phyloP scores from a whole-genome alignment of 2,329 filamentous ascomycete species.

The Penicillium sp. region DNA sequence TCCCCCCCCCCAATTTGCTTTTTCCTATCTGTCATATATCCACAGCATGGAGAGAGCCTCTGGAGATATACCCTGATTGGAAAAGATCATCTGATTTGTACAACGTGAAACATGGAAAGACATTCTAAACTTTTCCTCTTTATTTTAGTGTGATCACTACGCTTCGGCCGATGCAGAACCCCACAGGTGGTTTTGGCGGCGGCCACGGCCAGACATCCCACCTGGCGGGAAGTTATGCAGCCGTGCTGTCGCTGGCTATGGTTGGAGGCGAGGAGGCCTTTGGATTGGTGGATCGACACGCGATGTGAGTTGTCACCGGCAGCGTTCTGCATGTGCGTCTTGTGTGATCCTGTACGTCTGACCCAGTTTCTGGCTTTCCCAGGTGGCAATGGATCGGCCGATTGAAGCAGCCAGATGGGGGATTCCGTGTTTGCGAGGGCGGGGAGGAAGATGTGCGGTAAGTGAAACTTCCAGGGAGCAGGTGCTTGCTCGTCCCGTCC shows the following conservation, averaged over 20 bases:
- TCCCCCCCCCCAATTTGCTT: neutral
- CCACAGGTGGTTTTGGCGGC: conserved; percentile 82
- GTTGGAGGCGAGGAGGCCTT: conserved; percentile 75
- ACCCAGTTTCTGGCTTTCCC: conserved; percentile 14
- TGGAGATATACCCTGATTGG: neutral
- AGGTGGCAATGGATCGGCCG: conserved; percentile 82
- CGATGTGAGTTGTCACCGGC: conserved; percentile 55
- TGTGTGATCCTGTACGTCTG: conserved; percentile 18
- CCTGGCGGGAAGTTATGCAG: conserved; percentile 84
- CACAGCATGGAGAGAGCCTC: conserved; percentile 4
- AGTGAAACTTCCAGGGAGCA: conserved; percentile 24
- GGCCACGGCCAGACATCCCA: conserved; percentile 90
- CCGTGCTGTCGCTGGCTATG: conserved; percentile 73
- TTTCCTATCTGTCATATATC: neutral
- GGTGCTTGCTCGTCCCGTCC: neutral
- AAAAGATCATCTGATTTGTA: conserved; percentile 2
- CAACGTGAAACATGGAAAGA: neutral
- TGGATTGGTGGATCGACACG: conserved; percentile 72
- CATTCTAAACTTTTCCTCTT: neutral
- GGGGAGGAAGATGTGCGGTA: conserved; percentile 92
- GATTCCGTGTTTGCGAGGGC: conserved; percentile 82
- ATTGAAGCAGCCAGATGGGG: conserved; percentile 83
- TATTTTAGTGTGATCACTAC: conserved; percentile 64
- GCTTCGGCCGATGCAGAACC: conserved; percentile 77
- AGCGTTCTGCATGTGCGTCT: neutral